Evolutionary conservation across 2,329 filamentous ascomycete genomes (phyloP), one percentile per base, ranked within the genome.

Genomic region (Malbranchea zuffiana): DNA sequence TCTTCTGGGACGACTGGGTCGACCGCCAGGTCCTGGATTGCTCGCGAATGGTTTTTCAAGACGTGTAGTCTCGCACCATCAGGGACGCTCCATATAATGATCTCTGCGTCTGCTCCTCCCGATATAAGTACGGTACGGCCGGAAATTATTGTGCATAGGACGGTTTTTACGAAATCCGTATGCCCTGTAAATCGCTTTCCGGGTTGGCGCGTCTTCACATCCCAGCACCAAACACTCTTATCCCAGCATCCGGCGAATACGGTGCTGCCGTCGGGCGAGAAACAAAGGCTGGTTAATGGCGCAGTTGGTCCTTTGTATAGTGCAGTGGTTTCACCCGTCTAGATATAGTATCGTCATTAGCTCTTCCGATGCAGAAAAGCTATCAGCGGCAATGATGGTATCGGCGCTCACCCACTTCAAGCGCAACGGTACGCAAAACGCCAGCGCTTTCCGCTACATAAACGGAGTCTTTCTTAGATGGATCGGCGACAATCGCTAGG

Each of bases 231-330:
- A 40, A 96, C 72, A 13, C 75, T 72, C 63, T 93, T 94, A 62
- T 98, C 88, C 90, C 90, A 98, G 41, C 80, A 90, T 21, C 87
- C 88, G 16, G 85, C 85, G 57, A 85, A 95, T 17, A 63, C 36
- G 7, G 95, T 54, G 1, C 71, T 80, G 42, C 66, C 68, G 17
- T 63, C 63, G 3, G 65, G 56, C 10, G 75, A 78, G 23, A 84
- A 66, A 11, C 81, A 75, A 18, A 93, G 61, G 47, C 80, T 82
- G 6, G 84, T 88, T 6, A 94, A 67, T 1, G 90, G 90, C 3
- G 84, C 80, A 30, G 71, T 72, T 12, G 87, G 83, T 2, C 85
- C 85, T 52, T 74, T 73, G 53, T 82, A 93, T 3, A 67, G 51
- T 10, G 61, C 57, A 35, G 58, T 44, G 28, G 54, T 63, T 47